phyloP scores from a whole-genome alignment of 1,284 basidiomycete species.

The Agaricales sp. region DNA sequence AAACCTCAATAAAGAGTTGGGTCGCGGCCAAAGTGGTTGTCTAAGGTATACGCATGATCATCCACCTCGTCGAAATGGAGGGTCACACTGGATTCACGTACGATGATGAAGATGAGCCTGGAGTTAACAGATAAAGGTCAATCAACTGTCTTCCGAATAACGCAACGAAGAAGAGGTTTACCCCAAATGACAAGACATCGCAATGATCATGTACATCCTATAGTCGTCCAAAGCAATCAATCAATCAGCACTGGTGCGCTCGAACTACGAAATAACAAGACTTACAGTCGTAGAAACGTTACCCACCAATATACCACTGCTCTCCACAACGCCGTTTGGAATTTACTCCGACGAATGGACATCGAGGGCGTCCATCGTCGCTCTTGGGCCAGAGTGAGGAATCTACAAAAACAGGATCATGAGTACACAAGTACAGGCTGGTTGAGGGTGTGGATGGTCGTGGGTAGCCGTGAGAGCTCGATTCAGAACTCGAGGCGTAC shows the following conservation, averaged over 20 bases:
- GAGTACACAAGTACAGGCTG: background rate
- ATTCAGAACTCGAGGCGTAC: background rate
- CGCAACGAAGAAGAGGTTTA: constrained; percentile 21
- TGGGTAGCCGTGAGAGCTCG: background rate
- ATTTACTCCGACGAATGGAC: constrained; percentile 27
- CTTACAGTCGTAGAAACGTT: constrained; percentile 52
- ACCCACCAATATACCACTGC: constrained; percentile 43
- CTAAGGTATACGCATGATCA: constrained; percentile 25
- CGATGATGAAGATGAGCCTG: constrained; percentile 6
- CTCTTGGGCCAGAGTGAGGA: constrained; percentile 38
- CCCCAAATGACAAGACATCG: constrained; percentile 60
- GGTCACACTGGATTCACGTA: background rate
- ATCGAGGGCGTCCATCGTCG: constrained; percentile 33
- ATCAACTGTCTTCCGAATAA: background rate
- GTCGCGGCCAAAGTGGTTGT: constrained; percentile 42
- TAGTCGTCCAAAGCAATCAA: background rate
- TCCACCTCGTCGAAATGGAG: background rate
- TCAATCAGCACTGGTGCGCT: constrained; percentile 1
- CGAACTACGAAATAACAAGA: constrained; percentile 6
- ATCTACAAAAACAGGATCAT: constrained; percentile 20
- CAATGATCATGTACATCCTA: constrained; percentile 61
- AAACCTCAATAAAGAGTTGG: constrained; percentile 45
- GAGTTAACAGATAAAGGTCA: background rate
- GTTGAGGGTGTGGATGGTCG: background rate
- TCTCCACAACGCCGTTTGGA: constrained; percentile 40